A percentile compares a stretch with the other conserved stretches of the same genome.
These are phyloP conservation scores for Capronia epimyces DNA, from an alignment of 2,329 filamentous ascomycete species.

Conservation along the genomic window DNA sequence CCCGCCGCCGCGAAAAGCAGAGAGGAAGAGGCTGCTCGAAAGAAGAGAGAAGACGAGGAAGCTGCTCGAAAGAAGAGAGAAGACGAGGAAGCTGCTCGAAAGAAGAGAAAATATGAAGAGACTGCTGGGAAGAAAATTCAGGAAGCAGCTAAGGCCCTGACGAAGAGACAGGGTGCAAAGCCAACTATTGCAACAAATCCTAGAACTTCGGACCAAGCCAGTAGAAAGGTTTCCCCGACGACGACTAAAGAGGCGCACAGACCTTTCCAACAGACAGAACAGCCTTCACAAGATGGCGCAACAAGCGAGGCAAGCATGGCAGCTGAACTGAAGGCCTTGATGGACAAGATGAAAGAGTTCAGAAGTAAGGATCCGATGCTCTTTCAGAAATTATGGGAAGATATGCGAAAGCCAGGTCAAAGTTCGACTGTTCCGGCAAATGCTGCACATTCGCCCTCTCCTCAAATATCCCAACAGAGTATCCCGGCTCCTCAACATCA, in stretches of 20 bases:
- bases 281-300: neutral
- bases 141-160: constrained; percentile 3
- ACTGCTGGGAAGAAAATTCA: constrained; percentile 14
- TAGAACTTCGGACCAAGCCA: neutral
- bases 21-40: constrained; percentile 1
- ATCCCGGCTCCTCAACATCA: neutral
- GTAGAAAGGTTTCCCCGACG: constrained; percentile 3
- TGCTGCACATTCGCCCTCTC: constrained; percentile 9
- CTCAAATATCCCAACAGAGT: neutral
- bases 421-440: neutral
- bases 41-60: constrained; percentile 9
- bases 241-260: neutral
- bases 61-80: constrained; percentile 25
- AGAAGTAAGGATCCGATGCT: constrained; percentile 51
- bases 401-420: constrained; percentile 42
- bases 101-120: constrained; percentile 25
- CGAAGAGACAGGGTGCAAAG: constrained; percentile 2
- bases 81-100: constrained; percentile 7
- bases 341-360: constrained; percentile 55
- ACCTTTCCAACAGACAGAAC: neutral
- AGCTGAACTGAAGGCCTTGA: constrained; percentile 50
- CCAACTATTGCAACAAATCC: neutral
- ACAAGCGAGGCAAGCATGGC: constrained; percentile 39
- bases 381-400: constrained; percentile 53
- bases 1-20: neutral